Base-by-base conservation (phyloP, 495 filamentous ascomycete genomes). In the Penicillium dipodomyicola region DNA sequence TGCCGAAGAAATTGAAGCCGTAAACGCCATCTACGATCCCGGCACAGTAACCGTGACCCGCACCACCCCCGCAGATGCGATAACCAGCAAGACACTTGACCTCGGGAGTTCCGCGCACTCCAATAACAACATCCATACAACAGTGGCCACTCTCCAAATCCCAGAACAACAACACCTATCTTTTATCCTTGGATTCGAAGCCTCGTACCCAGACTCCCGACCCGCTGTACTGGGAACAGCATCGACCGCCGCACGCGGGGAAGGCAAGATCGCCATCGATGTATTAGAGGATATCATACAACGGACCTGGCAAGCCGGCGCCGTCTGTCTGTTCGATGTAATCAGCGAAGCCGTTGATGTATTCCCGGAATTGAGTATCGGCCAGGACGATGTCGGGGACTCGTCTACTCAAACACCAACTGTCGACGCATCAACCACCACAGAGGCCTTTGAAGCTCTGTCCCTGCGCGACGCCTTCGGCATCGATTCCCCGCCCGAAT, bases 1-100 rank as follows among this genome's bases (percentile, higher is more conserved):
- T 22, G 67, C 66, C 39, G 90, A 97, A 73, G 94, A 98, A 73
- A 76, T 93, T 15, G 87, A 88, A 65, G 91, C 90, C 48, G 89
- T 98, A 59, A 96, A 94, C 69, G 90, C 93, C 20, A 98, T 98
- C 61, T 98, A 95, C 73, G 89, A 86, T 22, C 80, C 84, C 15
- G 72, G 78, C 40, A 89, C 88, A 6, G 73, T 96, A 22, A 62
- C 69, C 7, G 50, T 77, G 20, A 70, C 60, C 60, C 72, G 69
- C 15, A 53, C 80, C 74, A 15, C 81, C 20, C 41, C 62, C 22
- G 17, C 61, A 75, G 69, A 51, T 68, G 15, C 39, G 23, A 19
- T 39, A 70, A 14, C 73, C 69, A 59, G 84, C 75, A 67, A 76
- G 52, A 72, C 78, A 9, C 62, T 80, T 17, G 73, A 77, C 57